phyloP scores from a whole-genome alignment of 2,329 filamentous ascomycete genomes.

The Colletotrichum noveboracense region DNA sequence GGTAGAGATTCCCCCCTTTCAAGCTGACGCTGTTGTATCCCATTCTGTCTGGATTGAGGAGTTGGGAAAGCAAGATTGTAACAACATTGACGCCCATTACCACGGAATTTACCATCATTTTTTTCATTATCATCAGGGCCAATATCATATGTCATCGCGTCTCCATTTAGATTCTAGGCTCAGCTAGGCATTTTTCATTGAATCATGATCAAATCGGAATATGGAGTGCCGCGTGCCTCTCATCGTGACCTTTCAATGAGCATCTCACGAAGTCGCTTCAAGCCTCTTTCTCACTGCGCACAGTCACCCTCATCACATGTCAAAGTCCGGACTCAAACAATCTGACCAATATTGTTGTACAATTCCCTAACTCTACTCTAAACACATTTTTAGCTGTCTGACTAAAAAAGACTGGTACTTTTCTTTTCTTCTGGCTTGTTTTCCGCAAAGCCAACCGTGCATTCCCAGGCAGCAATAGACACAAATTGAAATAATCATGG shows the following conservation, averaged over 20 bases:
- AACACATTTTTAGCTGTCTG: background rate
- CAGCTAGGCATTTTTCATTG: background rate
- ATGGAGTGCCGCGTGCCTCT: accelerated
- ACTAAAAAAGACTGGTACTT: background rate
- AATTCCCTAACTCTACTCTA: background rate
- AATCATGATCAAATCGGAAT: background rate
- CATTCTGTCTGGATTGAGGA: background rate
- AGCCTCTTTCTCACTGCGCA: background rate
- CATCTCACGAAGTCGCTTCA: background rate
- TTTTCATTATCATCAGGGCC: background rate
- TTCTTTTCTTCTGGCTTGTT: background rate
- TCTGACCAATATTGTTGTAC: background rate
- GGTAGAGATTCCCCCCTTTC: background rate
- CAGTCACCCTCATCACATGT: background rate
- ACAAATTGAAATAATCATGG: background rate
- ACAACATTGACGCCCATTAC: background rate
- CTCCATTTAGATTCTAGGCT: background rate
- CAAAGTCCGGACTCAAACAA: background rate
- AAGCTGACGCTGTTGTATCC: background rate
- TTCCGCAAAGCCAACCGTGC: background rate
- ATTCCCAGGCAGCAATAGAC: background rate
- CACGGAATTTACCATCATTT: background rate
- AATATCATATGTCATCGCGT: background rate
- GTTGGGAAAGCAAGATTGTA: background rate
- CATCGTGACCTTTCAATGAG: background rate